Conservation (phyloP, 352 stramenopile species). For the Bremia lactucae region DNA sequence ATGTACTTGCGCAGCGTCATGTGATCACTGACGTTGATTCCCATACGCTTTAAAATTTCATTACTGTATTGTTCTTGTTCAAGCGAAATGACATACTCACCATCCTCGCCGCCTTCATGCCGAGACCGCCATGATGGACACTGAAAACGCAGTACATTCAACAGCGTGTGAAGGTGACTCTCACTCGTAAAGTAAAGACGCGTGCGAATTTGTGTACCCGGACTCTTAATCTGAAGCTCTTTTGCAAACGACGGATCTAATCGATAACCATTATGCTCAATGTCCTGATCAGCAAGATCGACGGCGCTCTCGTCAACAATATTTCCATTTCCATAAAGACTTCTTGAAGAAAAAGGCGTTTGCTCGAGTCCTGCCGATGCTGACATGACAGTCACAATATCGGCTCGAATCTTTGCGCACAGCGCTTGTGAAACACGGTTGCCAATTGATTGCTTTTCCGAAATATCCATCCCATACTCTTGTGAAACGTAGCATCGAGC, state of each 20-base stretch:
- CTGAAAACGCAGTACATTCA: slow-evolving; percentile 95
- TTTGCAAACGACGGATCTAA: slow-evolving; percentile 79
- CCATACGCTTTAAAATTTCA: slow-evolving; percentile 77
- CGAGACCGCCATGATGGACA: slow-evolving; percentile 58
- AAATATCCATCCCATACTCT: slow-evolving; percentile 88
- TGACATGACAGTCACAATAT: slow-evolving; percentile 79
- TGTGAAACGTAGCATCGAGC: slow-evolving; percentile 96
- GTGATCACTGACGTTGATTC: slow-evolving; percentile 70
- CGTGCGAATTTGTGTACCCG: slow-evolving; percentile 85
- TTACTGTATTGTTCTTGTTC: slow-evolving; percentile 81
- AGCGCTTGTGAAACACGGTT: slow-evolving; percentile 94
- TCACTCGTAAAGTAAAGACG: slow-evolving; percentile 99
- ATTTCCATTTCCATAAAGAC: slow-evolving; percentile 18
- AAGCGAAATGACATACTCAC: slow-evolving; percentile 62
- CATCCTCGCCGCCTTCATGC: slow-evolving; percentile 43
- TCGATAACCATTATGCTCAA: slow-evolving; percentile 84
- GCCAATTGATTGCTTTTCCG: slow-evolving; percentile 93
- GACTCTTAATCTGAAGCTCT: slow-evolving; percentile 94
- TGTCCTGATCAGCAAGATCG: slow-evolving; percentile 37
- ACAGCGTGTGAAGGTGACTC: slow-evolving; percentile 95
- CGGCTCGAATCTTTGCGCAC: slow-evolving; percentile 96
- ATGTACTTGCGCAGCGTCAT: slow-evolving; percentile 76
- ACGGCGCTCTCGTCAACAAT: slow-evolving; percentile 11
- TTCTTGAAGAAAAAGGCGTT: slow-evolving; percentile 10
- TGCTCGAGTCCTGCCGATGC: slow-evolving; percentile 29